phyloP scores from a whole-genome alignment of 441 rosid genomes.

The Adansonia rubrostipa region DNA sequence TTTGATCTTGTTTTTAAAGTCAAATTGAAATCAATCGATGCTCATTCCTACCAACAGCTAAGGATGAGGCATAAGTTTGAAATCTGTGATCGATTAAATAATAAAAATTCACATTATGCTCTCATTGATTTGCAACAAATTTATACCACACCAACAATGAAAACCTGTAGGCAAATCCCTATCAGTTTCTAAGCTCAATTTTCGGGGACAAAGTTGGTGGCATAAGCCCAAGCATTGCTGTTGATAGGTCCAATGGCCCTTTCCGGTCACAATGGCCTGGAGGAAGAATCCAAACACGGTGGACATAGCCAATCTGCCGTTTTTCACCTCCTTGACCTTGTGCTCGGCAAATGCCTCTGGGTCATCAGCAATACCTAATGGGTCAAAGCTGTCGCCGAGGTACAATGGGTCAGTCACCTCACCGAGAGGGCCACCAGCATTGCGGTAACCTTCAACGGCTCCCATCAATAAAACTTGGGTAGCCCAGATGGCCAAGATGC shows the following conservation, averaged over 20 bases:
- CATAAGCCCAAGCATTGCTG: slow-evolving; percentile 63
- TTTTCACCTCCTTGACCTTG: slow-evolving; percentile 55
- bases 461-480: slow-evolving; percentile 48
- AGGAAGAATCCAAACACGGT: slow-evolving; percentile 36
- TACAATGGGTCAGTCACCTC: no score
- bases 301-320: slow-evolving; percentile 55
- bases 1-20: no score
- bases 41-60: no score
- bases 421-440: slow-evolving; percentile 25
- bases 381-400: no score
- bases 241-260: slow-evolving; percentile 52
- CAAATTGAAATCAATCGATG: no score
- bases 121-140: slow-evolving; percentile 27
- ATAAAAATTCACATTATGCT: neutral
- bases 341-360: slow-evolving; percentile 49
- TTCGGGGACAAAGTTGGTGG: slow-evolving; percentile 57
- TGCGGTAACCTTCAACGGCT: slow-evolving; percentile 50
- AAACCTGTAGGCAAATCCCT: neutral
- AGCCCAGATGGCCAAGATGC: slow-evolving; percentile 59
- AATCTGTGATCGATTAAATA: no score
- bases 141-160: neutral
- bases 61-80: no score
- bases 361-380: no score
- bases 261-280: slow-evolving; percentile 49
- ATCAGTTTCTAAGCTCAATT: slow-evolving; percentile 36